Evolutionary conservation across 495 filamentous ascomycete genomes (phyloP), one percentile per base, ranked within the genome.

Genomic region (Amphirosellinia nigrospora): DNA sequence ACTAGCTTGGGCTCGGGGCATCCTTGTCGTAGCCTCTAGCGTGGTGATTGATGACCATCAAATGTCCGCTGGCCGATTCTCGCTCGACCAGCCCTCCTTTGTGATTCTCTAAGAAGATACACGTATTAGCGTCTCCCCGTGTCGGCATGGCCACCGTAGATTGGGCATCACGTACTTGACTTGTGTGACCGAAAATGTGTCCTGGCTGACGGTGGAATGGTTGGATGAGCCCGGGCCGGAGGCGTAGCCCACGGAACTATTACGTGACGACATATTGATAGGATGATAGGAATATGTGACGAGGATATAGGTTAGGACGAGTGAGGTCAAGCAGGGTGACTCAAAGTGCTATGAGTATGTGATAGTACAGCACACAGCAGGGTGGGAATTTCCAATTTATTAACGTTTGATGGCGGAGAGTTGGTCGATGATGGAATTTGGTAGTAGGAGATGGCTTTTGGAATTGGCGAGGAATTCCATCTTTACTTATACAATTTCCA

Each of bases 1-100:
- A 70, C 68, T 64, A 70, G 36, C 4, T 3, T 9, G 68, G 68
- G n/a, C 0, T 58, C 30, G 68, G 68, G 21, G 58, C 68, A 41
- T 58, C 1, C 26, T 56, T 11, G 0, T 70, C 68, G 19, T 38
- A 64, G 6, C 46, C 50, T 15, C 60, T 58, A 36, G 68, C 60
- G 11, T 70, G 26, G 50, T 70, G 68, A 11, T 70, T 56, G 68
- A 43, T 43, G 50, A 39, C 26, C 15, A 62, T 30, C 8, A 38
- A 41, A 6, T 3, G n/a, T 2, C 15, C 1, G 59, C 48, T 36
- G 13, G 38, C 11, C 6, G 50, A 7, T 34, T 43, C 13, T 46
- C 68, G 48, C 9, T 56, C 48, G 9, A 28, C 21, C n/a, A 6
- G n/a, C 10, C 9, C 39, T n/a, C 32, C 68, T 11, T 32, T 7